A percentile compares a stretch with the other conserved stretches of the same genome.
Evolutionary conservation across 805 yeast genomes (phyloP).

Genomic region (Pichia paraexigua): DNA sequence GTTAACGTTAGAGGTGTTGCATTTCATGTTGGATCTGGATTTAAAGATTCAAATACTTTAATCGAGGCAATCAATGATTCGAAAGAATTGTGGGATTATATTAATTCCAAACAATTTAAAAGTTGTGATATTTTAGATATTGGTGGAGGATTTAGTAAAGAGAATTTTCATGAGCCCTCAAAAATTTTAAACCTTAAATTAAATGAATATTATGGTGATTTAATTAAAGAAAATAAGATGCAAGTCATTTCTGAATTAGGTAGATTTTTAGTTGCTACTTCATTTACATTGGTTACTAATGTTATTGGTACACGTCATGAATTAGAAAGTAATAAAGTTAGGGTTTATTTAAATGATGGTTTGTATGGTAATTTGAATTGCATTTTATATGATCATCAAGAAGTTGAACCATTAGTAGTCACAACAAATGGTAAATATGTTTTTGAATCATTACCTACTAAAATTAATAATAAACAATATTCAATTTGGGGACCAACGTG

Average conservation of each 20-base stretch:
- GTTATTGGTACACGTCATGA: slow-evolving; percentile 72
- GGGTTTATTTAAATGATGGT: slow-evolving; percentile 90
- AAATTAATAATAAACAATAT: slow-evolving; percentile 23
- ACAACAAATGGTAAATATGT: slow-evolving; percentile 38
- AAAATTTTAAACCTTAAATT: slow-evolving; percentile 48
- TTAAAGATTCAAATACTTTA: slow-evolving; percentile 61
- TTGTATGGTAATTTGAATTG: slow-evolving; percentile 95
- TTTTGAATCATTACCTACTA: slow-evolving; percentile 4
- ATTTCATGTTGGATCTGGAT: slow-evolving; percentile 95
- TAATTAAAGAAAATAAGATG: slow-evolving; percentile 23
- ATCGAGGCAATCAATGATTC: slow-evolving; percentile 69
- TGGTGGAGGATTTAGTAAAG: slow-evolving; percentile 86
- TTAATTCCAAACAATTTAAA: slow-evolving; percentile 34
- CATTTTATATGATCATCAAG: slow-evolving; percentile 85
- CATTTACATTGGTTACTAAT: slow-evolving; percentile 77
- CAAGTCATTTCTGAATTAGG: slow-evolving; percentile 88
- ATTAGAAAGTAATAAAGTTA: slow-evolving; percentile 33
- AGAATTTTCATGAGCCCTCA: slow-evolving; percentile 51
- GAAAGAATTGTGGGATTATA: slow-evolving; percentile 56
- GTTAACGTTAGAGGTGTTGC: slow-evolving; percentile 78
- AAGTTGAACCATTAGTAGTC: slow-evolving; percentile 61
- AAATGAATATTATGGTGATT: slow-evolving; percentile 50
- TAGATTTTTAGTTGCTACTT: slow-evolving; percentile 75
- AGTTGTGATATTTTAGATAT: slow-evolving; percentile 54
- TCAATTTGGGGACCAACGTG: slow-evolving; percentile 99